phyloP scores from a whole-genome alignment of 805 yeast species.

The Hanseniaspora clermontiae region DNA sequence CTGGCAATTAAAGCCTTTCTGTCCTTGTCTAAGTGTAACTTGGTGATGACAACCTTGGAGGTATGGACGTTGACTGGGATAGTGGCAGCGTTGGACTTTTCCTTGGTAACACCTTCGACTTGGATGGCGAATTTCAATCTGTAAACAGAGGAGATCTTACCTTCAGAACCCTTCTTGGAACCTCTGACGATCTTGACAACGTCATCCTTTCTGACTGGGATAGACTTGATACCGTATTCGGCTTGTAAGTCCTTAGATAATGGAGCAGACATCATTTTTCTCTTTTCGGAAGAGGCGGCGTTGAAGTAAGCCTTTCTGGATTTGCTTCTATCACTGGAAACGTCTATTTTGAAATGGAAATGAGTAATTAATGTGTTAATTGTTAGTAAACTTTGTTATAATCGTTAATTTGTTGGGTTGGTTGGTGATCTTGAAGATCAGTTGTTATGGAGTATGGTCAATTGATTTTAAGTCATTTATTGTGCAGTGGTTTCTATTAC shows the following conservation, averaged over 20 bases:
- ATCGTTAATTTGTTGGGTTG: no score
- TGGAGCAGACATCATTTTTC: slow-evolving; percentile 93
- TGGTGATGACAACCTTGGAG: slow-evolving; percentile 97
- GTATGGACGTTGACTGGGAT: slow-evolving; percentile 96
- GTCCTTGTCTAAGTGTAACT: slow-evolving; percentile 96
- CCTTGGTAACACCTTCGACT: slow-evolving; percentile 93
- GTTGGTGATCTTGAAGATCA: no score
- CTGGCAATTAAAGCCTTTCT: slow-evolving; percentile 94
- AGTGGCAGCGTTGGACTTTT: slow-evolving; percentile 95
- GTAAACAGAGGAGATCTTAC: slow-evolving; percentile 94
- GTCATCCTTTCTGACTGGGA: slow-evolving; percentile 97
- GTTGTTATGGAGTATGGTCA: not conserved
- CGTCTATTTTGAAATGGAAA: slow-evolving; percentile 48
- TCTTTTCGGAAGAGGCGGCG: slow-evolving; percentile 93
- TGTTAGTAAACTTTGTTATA: slow-evolving; percentile 3
- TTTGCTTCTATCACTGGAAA: slow-evolving; percentile 97
- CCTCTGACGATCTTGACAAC: slow-evolving; percentile 94
- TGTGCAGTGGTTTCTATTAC: no score
- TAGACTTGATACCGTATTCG: slow-evolving; percentile 88
- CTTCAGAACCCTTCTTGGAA: slow-evolving; percentile 98
- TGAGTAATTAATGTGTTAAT: not conserved
- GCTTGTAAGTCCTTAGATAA: slow-evolving; percentile 97
- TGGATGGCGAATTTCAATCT: slow-evolving; percentile 95
- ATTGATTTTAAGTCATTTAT: not conserved
- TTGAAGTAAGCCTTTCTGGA: slow-evolving; percentile 99